Percentiles rank a stretch among this genome's conserved stretches.
phyloP scores from a whole-genome alignment of 176 grass and related monocot species.

The Zea luxurians region DNA sequence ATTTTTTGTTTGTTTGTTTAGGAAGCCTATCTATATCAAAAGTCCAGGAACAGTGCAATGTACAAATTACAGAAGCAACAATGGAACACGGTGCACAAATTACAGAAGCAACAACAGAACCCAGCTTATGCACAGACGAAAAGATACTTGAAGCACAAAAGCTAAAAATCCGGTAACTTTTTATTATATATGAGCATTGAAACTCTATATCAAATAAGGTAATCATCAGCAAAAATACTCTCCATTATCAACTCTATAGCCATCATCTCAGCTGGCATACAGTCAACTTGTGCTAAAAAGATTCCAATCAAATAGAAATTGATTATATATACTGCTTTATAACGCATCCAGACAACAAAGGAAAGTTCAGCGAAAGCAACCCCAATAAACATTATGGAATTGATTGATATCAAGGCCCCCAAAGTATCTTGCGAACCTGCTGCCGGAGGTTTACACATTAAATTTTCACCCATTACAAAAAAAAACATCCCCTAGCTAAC shows the following conservation, averaged over 20 bases:
- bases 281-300: slow-evolving; percentile 1
- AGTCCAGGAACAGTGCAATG: too few relatives aligned
- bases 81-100: too few relatives aligned
- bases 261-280: slow-evolving; percentile 2
- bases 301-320: background rate
- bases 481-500: background rate
- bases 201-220: too few relatives aligned
- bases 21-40: too few relatives aligned
- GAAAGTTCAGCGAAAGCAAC: background rate
- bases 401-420: background rate
- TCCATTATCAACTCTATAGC: background rate
- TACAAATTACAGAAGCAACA: too few relatives aligned
- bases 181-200: too few relatives aligned
- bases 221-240: background rate
- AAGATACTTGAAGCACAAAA: too few relatives aligned
- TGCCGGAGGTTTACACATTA: background rate
- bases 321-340: background rate
- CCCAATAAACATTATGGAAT: background rate
- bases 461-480: background rate
- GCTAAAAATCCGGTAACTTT: too few relatives aligned
- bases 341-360: background rate
- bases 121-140: too few relatives aligned
- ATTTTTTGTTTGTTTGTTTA: too few relatives aligned
- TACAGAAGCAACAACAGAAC: too few relatives aligned
- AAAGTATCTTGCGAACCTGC: background rate